Conservation (phyloP, 148 eudicot genomes). For the Selenicereus undatus region DNA sequence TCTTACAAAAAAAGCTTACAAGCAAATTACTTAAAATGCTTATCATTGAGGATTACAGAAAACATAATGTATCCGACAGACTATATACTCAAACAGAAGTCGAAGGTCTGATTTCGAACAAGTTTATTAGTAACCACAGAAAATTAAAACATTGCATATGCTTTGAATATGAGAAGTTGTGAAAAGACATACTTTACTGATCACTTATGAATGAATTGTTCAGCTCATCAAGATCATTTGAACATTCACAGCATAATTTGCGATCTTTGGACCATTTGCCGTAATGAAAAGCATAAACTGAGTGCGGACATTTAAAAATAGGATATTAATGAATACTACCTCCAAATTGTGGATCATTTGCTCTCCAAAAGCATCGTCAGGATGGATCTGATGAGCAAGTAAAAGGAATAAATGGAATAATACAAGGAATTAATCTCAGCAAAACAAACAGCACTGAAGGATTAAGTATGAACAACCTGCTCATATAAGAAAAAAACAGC, state of each 20-base stretch:
- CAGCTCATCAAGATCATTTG: no score
- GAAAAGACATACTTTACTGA: no score
- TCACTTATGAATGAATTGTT: no score
- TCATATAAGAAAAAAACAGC: slow-evolving; percentile 90
- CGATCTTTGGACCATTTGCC: neutral
- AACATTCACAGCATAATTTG: neutral
- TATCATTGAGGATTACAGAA: neutral
- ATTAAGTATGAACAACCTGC: slow-evolving; percentile 52
- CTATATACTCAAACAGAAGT: neutral
- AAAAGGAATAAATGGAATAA: slow-evolving; percentile 18
- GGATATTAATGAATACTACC: slow-evolving; percentile 39
- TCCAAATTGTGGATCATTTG: slow-evolving; percentile 96
- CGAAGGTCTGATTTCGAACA: neutral
- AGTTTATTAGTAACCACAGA: neutral
- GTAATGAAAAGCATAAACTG: neutral
- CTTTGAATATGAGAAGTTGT: no score
- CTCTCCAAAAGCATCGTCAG: slow-evolving; percentile 97
- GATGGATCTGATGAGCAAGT: slow-evolving; percentile 59
- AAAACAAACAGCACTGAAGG: slow-evolving; percentile 6
- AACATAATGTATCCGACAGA: neutral
- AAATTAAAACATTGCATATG: no score
- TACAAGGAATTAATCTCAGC: slow-evolving; percentile 11
- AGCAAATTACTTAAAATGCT: neutral
- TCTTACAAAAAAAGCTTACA: neutral
- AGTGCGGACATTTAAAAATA: neutral